Percentiles rank a stretch among this genome's conserved stretches.
Evolutionary conservation across 805 yeast genomes (phyloP).

Genomic region (Wickerhamiella allomyrinae): DNA sequence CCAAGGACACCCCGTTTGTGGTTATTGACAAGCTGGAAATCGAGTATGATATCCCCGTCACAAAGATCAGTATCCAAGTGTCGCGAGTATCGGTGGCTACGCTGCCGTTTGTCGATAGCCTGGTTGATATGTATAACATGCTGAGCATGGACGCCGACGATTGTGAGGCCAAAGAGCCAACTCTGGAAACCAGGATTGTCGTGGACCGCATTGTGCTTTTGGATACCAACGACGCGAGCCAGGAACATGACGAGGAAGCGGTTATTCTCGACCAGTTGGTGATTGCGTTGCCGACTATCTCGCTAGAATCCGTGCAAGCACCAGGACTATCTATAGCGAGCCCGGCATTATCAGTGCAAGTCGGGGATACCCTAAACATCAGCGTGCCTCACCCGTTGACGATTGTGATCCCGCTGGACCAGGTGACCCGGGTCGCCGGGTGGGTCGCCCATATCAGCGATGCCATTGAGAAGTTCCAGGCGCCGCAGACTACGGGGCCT

Average conservation of each 20-base stretch:
- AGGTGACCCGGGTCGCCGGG: neutral
- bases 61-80: neutral
- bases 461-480: neutral
- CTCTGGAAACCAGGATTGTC: neutral
- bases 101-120: neutral
- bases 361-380: slow-evolving; percentile 1
- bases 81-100: neutral
- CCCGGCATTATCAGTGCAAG: slow-evolving; percentile 7
- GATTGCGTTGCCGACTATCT: neutral
- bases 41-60: neutral
- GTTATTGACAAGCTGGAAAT: neutral
- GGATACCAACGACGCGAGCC: neutral
- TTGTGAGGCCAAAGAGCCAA: neutral
- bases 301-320: neutral
- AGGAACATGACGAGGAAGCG: neutral
- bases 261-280: neutral
- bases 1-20: neutral
- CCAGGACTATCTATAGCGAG: slow-evolving; percentile 8
- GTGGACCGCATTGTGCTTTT: neutral
- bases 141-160: neutral
- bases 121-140: neutral
- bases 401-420: neutral
- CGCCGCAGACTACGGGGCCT: slow-evolving; percentile 12
- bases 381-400: slow-evolving; percentile 4
- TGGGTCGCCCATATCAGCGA: neutral